Percentiles rank a stretch among this genome's conserved stretches.
Conservation (phyloP, 495 filamentous ascomycete species). For the Podospora pseudopauciseta region DNA sequence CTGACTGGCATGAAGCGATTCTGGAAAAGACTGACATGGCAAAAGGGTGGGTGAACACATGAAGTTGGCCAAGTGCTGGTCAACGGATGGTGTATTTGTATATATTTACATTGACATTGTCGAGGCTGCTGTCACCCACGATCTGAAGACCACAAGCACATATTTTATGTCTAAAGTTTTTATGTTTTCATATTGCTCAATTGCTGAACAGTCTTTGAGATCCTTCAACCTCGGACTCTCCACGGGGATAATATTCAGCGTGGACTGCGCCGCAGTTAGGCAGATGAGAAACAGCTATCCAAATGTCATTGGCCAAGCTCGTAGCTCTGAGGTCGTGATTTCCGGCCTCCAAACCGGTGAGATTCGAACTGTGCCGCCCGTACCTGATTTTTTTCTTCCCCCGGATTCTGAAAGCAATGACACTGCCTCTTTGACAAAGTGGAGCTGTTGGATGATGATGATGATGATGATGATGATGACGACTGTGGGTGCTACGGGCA, state of each 20-base stretch:
- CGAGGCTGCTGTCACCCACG: background rate
- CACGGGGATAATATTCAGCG: background rate
- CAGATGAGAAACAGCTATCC: background rate
- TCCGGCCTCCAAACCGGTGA: background rate
- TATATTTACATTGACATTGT: background rate
- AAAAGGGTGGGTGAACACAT: background rate
- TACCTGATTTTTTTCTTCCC: background rate
- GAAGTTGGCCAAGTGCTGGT: background rate
- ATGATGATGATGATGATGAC: background rate
- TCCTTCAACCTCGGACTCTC: background rate
- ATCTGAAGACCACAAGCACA: background rate
- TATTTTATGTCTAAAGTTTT: background rate
- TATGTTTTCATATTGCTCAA: too few relatives aligned
- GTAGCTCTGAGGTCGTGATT: background rate
- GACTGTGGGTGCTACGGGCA: too few relatives aligned
- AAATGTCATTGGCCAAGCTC: background rate
- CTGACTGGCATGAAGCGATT: background rate
- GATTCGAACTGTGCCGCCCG: background rate
- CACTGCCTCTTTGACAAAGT: background rate
- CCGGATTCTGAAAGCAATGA: too few relatives aligned
- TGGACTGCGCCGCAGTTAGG: background rate
- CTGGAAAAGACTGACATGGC: background rate
- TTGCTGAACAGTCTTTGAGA: too few relatives aligned
- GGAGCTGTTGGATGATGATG: background rate
- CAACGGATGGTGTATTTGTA: background rate